These are phyloP conservation scores for Termitomyces sp. DNA, from an alignment of 768 basidiomycete species.

Conservation along the genomic window DNA sequence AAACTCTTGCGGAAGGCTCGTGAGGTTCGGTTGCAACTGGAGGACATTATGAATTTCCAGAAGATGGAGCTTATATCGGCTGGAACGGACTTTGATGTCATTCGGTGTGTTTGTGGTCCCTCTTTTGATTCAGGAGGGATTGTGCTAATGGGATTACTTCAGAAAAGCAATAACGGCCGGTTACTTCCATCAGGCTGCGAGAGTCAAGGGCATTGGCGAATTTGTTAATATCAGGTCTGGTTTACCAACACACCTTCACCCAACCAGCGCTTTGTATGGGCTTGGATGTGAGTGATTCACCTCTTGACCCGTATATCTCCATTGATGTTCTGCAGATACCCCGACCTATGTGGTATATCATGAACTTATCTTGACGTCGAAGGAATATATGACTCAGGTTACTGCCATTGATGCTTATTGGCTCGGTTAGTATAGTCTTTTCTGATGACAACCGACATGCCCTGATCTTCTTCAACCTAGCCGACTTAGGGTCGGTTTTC, in stretches of 20 bases:
- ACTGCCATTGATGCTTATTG: constrained; percentile 97
- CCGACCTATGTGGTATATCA: constrained; percentile 98
- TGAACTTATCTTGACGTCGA: constrained; percentile 91
- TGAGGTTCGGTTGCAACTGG: constrained; percentile 92
- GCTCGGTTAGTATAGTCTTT: constrained; percentile 59
- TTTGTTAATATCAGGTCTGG: constrained; percentile 97
- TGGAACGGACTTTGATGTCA: constrained; percentile 92
- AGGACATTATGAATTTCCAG: constrained; percentile 99
- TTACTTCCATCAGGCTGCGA: constrained; percentile 98
- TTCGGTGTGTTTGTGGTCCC: constrained; percentile 38
- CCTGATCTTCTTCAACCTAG: constrained; percentile 30
- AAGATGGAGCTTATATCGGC: constrained; percentile 91
- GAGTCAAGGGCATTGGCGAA: constrained; percentile 98
- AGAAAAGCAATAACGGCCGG: constrained; percentile 97
- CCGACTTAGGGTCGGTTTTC: constrained; percentile 93
- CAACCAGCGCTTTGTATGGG: constrained; percentile 94
- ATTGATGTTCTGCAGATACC: constrained; percentile 53
- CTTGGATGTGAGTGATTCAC: constrained; percentile 70
- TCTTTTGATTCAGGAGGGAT: neutral
- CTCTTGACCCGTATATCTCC: neutral
- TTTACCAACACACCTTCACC: constrained; percentile 92
- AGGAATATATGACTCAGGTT: constrained; percentile 99
- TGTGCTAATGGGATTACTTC: neutral
- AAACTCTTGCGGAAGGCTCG: constrained; percentile 92
- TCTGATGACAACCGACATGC: neutral